Base-by-base conservation (phyloP, 2,329 filamentous ascomycete species). In the Sporothrix variecibatus region DNA sequence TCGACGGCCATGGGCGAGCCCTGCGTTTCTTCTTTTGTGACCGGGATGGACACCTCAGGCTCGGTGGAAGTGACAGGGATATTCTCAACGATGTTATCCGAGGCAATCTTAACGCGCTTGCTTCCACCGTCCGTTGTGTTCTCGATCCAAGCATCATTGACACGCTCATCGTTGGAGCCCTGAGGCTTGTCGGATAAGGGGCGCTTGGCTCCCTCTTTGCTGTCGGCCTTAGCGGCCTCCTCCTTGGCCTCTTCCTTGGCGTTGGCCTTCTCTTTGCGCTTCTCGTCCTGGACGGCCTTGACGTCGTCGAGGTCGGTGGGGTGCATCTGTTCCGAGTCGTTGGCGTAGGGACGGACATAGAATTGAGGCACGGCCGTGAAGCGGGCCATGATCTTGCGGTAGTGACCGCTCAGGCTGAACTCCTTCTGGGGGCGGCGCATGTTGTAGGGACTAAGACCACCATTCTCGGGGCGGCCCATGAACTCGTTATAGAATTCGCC, bases 361-460 rank as follows among this genome's bases (percentile, higher is more conserved):
- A 91, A 92, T 12, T 86, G 88, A 8, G 93, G 88, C 8, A 86
- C 82, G 1, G 89, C 87, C 68, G 91, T 85, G 79, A 94, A 93
- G 28, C 88, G 87, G 46, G 93, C 91, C 78, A 98, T 88, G 38
- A 97, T 81, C 82, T 95, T 96, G 76, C 96, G 90, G 82, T 99
- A 99, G 34, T 92, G 90, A 2, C 96, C 97, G 68, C 92, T 93
- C 1, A 99, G 86, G 81, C 93, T 97, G 80, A 96, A 92, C 79
- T 98, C 96, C 80, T 92, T 92, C 84, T 95, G 94, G 71, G 88
- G 88, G 23, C 95, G 90, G 15, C 93, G 91, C 96, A 99, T 98
- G 76, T 94, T 87, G 79, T 92, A 88, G 0, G 96, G 95, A 81
- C 97, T 91, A 15, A 99, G 86, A 0, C 86, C 84, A 12, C 95